Conservation (phyloP, 805 yeast species). For the Wickerhamomyces strasburgensis region DNA sequence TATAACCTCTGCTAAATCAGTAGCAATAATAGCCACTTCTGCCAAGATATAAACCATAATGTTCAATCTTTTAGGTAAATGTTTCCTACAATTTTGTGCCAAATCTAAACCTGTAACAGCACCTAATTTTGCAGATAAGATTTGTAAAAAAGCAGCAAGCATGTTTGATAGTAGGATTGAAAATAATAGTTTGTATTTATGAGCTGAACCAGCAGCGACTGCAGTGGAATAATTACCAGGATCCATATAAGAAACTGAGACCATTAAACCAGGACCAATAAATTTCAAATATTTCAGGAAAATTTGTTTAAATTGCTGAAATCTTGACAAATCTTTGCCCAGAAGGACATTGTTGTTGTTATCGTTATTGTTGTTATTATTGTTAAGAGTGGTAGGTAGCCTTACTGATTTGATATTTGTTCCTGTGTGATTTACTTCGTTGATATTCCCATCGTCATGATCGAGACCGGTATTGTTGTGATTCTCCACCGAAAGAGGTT, state of each 20-base stretch:
- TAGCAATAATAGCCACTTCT: conserved; percentile 88
- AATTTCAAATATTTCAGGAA: conserved; percentile 51
- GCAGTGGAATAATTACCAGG: conserved; percentile 97
- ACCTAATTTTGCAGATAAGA: conserved; percentile 81
- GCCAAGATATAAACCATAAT: conserved; percentile 67
- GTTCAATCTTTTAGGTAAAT: conserved; percentile 60
- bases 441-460: too few relatives aligned
- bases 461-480: not conserved
- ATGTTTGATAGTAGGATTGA: conserved; percentile 75
- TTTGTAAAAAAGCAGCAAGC: conserved; percentile 83
- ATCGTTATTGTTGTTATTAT: too few relatives aligned
- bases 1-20: conserved; percentile 94
- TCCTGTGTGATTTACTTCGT: not conserved
- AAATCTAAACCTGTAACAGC: conserved; percentile 91
- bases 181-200: conserved; percentile 72
- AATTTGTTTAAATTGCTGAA: conserved; percentile 15
- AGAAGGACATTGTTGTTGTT: too few relatives aligned
- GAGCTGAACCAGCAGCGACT: conserved; percentile 89
- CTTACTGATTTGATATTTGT: not conserved
- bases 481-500: not conserved
- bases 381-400: too few relatives aligned
- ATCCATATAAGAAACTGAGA: conserved; percentile 92
- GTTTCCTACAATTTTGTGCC: conserved; percentile 79
- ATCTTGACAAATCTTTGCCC: not conserved
- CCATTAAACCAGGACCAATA: conserved; percentile 96